These are phyloP conservation scores for Erythrobasidium hasegawianum DNA, from an alignment of 1,284 basidiomycete genomes.

Conservation along the genomic window DNA sequence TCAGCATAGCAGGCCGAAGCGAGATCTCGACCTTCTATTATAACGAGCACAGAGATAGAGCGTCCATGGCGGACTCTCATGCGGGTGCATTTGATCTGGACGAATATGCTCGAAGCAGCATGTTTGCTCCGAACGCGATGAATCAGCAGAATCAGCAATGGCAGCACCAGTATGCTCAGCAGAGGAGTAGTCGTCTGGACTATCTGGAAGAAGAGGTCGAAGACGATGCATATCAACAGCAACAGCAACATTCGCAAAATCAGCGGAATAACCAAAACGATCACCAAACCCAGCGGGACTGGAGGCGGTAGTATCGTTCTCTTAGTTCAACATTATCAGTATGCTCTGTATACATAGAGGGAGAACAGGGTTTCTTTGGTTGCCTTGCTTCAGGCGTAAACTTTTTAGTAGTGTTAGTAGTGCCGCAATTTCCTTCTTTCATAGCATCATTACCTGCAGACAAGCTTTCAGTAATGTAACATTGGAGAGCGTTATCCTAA, in stretches of 20 bases:
- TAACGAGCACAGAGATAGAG: conserved; percentile 19
- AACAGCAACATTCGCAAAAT: neutral
- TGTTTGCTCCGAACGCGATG: conserved; percentile 6
- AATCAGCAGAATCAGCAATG: conserved; percentile 3
- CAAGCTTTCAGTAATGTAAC: too few relatives aligned
- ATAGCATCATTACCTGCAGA: too few relatives aligned
- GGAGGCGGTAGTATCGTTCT: conserved; percentile 8
- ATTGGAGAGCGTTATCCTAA: too few relatives aligned
- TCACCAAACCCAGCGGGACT: conserved; percentile 8
- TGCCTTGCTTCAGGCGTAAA: too few relatives aligned
- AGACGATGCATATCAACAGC: conserved; percentile 8
- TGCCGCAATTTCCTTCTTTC: too few relatives aligned
- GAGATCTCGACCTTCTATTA: conserved; percentile 30
- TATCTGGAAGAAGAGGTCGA: conserved; percentile 26
- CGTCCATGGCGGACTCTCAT: conserved; percentile 30
- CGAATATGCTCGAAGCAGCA: conserved; percentile 21
- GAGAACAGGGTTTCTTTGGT: too few relatives aligned
- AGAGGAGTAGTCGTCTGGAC: conserved; percentile 21
- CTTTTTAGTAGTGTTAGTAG: too few relatives aligned
- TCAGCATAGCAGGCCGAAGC: conserved; percentile 26
- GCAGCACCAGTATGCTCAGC: conserved; percentile 9
- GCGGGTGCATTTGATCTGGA: conserved; percentile 32
- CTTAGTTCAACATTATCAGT: neutral
- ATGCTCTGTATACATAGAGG: too few relatives aligned
- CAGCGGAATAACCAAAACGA: neutral